Evolutionary conservation across 2,329 filamentous ascomycete genomes (phyloP).

Genomic region (Emericellopsis cladophorae): DNA sequence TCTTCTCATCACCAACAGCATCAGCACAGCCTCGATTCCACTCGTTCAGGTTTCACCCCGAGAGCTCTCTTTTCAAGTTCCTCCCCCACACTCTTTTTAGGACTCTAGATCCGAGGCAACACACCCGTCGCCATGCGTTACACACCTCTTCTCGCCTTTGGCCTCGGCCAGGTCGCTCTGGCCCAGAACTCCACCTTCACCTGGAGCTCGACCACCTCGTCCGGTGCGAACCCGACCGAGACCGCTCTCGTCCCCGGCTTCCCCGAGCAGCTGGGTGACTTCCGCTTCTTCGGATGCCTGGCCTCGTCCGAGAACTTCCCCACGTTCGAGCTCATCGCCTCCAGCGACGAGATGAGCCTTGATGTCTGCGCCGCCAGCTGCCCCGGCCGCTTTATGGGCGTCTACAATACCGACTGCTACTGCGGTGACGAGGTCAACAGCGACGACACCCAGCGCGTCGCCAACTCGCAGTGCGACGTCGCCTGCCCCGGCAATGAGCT

Average conservation of each 20-base stretch:
- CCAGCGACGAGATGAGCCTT: slow-evolving; percentile 8
- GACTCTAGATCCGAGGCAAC: not conserved
- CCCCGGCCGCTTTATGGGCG: slow-evolving; percentile 11
- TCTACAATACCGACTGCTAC: slow-evolving; percentile 11
- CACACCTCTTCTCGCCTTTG: slow-evolving; percentile 14
- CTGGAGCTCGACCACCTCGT: not conserved
- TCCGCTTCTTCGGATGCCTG: slow-evolving; percentile 13
- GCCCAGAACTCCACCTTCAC: slow-evolving; percentile 8
- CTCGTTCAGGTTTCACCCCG: slow-evolving; percentile 2
- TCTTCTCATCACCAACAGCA: slow-evolving; percentile 4
- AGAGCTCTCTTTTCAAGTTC: slow-evolving; percentile 1
- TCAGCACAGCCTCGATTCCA: slow-evolving; percentile 4
- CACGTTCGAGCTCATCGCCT: slow-evolving; percentile 8
- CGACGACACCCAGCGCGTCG: slow-evolving; percentile 2
- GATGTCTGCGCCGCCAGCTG: slow-evolving; percentile 13
- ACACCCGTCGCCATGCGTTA: slow-evolving; percentile 13
- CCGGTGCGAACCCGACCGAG: not conserved
- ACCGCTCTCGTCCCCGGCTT: slow-evolving; percentile 3
- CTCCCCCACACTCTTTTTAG: slow-evolving; percentile 2
- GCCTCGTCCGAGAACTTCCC: slow-evolving; percentile 13
- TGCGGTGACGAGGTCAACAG: slow-evolving; percentile 8
- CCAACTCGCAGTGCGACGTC: slow-evolving; percentile 4
- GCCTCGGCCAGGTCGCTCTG: slow-evolving; percentile 15
- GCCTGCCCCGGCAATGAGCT: slow-evolving; percentile 7
- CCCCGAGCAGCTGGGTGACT: slow-evolving; percentile 5